Evolutionary conservation across 140 eudicot species (phyloP), one percentile per base, ranked within the genome.

Genomic region (Anethum foeniculum): DNA sequence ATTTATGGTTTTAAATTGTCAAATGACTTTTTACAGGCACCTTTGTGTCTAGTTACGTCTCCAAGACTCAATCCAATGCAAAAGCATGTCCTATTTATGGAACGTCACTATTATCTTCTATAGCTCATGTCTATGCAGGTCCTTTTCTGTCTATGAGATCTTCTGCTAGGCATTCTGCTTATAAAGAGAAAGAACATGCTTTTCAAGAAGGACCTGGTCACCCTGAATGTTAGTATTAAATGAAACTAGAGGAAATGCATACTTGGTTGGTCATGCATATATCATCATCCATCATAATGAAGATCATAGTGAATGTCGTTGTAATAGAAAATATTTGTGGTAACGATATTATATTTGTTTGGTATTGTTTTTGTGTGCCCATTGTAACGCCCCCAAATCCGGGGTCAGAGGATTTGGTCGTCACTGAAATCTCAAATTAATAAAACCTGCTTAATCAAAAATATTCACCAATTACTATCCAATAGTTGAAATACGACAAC

Each of bases 191-290:
- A 76, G 98, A 89, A 67, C 89, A 84, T 11, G 54, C 83, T 71
- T 90, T 82, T 81, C 98, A 96, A 27, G 92, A 93, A 73, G 88
- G 99, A 62, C 99, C 99, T 3, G 97, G 96, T 69, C 96, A 91
- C 81, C 92, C 97, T 73, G 99, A 92, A 85, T 95, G 99, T 51
- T 97, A 89, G 79, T 83, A 80, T 85, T 95, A 89, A 82, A 64
- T 92, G 86, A 95, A 86, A 68, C 89, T 93, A 7, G 97, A n/a
- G 97, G 18, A 93, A 88, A 43, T 95, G 99, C 81, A 95, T 91
- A 86, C 91, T 83, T 86, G 99, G 99, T 58, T 84, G 97, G 19
- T 86, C 97, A 5, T 95, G 99, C 88, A 95, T 86, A 86, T 92
- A 95, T 84, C 90, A 93, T 83, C 99, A 95, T 85, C 97, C 99